Evolutionary conservation across 768 basidiomycete species (phyloP).

Genomic region (Lyophyllum decastes): DNA sequence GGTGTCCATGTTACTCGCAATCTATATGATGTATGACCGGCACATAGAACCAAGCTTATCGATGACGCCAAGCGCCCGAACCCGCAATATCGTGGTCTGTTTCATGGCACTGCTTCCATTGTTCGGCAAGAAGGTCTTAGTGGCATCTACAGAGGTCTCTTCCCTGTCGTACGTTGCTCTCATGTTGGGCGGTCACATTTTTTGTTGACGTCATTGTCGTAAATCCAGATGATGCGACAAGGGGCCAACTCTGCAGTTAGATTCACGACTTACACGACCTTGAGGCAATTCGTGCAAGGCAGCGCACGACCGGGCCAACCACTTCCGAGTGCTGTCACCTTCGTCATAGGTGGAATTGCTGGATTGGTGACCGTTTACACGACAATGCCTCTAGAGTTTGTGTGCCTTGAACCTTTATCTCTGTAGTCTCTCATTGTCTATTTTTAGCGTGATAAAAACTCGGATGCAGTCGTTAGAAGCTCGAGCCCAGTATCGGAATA

Average conservation of each 20-base stretch:
- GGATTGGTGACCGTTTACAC: slow-evolving; percentile 94
- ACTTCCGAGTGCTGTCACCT: slow-evolving; percentile 86
- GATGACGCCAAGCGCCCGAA: slow-evolving; percentile 86
- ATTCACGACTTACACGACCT: slow-evolving; percentile 92
- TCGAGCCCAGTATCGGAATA: slow-evolving; percentile 81
- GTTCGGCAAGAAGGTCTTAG: slow-evolving; percentile 81
- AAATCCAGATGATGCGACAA: slow-evolving; percentile 88
- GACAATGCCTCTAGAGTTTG: slow-evolving; percentile 83
- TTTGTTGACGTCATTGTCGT: too few relatives aligned
- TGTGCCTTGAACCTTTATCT: slow-evolving; percentile 11
- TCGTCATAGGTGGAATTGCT: slow-evolving; percentile 91
- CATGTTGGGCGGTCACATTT: neutral
- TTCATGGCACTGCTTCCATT: slow-evolving; percentile 83
- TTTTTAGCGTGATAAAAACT: slow-evolving; percentile 87
- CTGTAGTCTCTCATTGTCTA: neutral
- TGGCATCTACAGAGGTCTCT: slow-evolving; percentile 89
- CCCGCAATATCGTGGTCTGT: slow-evolving; percentile 84
- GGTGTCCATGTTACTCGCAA: slow-evolving; percentile 24
- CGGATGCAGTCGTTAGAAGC: slow-evolving; percentile 96
- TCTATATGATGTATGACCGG: neutral
- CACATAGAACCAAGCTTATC: slow-evolving; percentile 88
- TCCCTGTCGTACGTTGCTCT: slow-evolving; percentile 81
- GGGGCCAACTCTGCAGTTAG: slow-evolving; percentile 96
- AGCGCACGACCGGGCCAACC: slow-evolving; percentile 80
- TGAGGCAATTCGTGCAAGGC: slow-evolving; percentile 92